Evolutionary conservation across 768 basidiomycete species (phyloP).

Genomic region (Leucocoprinus birnbaumii): DNA sequence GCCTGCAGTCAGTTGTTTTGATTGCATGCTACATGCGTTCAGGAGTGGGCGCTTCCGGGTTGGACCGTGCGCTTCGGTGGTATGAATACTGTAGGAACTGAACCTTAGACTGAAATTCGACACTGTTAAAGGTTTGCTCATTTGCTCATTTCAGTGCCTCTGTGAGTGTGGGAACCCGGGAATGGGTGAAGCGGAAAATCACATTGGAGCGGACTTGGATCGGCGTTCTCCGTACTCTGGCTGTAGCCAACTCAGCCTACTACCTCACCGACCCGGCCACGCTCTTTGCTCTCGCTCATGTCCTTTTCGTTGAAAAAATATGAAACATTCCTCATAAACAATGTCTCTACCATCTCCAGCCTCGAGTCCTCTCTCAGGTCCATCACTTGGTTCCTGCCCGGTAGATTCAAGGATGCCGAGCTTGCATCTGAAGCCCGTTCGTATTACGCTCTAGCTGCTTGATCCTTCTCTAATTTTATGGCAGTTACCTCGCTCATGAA

Average conservation of each 20-base stretch:
- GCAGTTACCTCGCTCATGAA: conserved; percentile 88
- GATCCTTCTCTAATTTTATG: conserved; percentile 16
- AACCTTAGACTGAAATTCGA: no score
- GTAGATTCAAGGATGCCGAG: conserved; percentile 96
- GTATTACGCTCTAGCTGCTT: conserved; percentile 32
- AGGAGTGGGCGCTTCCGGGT: no score
- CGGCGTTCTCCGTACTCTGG: conserved; percentile 8
- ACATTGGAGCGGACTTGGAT: conserved; percentile 15
- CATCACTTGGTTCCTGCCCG: conserved; percentile 93
- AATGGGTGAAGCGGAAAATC: conserved; percentile 15
- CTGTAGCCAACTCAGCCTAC: not conserved
- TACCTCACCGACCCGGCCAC: not conserved
- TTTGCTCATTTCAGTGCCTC: no score
- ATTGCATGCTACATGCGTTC: no score
- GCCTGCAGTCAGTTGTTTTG: no score
- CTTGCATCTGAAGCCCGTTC: conserved; percentile 90
- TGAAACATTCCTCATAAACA: conserved; percentile 80
- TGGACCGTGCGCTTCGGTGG: no score
- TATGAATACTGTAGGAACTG: no score
- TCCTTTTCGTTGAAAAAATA: conserved; percentile 67
- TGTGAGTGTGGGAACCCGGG: not conserved
- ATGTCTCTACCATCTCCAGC: conserved; percentile 82
- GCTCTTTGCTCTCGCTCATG: conserved; percentile 35
- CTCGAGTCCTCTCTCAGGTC: conserved; percentile 88
- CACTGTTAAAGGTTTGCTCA: no score